Conservation (phyloP, 306 rosid species). For the Pyrus bretschneideri region DNA sequence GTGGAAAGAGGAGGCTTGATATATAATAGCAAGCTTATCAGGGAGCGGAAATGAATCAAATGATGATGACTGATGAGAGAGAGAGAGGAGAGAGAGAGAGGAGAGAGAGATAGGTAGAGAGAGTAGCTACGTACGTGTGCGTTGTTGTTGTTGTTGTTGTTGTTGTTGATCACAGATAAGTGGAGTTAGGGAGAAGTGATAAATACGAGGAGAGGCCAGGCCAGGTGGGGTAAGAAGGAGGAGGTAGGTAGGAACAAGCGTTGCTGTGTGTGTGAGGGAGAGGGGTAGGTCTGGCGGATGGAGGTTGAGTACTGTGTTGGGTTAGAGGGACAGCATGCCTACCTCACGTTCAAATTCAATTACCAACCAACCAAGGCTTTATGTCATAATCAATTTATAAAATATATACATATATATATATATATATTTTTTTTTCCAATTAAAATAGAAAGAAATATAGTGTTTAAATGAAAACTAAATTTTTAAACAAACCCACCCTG, state of each 20-base stretch:
- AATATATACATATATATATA: too few species aligned
- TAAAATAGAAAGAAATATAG: too few species aligned
- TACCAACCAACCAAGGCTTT: not conserved
- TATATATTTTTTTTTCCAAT: too few species aligned
- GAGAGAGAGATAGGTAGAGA: not conserved
- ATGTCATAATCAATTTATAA: not conserved
- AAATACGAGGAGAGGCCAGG: too few species aligned
- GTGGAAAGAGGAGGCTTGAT: not conserved
- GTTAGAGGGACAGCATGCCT: slow-evolving; percentile 4
- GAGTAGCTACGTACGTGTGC: not conserved
- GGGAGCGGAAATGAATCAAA: not conserved
- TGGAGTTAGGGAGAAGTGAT: not conserved
- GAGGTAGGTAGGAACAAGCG: slow-evolving; percentile 4
- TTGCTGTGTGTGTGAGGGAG: not conserved
- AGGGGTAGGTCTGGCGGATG: slow-evolving; percentile 22
- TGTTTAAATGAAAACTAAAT: too few species aligned
- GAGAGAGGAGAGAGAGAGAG: not conserved
- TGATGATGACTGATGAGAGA: not conserved
- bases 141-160: not conserved
- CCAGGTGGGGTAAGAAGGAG: not conserved
- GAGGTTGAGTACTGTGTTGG: not conserved
- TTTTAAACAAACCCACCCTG: too few species aligned
- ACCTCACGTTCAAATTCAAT: slow-evolving; percentile 29
- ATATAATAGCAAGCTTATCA: not conserved
- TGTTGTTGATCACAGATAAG: not conserved